Evolutionary conservation across 495 filamentous ascomycete genomes (phyloP), one percentile per base, ranked within the genome.

Genomic region (Penicillium manginii): DNA sequence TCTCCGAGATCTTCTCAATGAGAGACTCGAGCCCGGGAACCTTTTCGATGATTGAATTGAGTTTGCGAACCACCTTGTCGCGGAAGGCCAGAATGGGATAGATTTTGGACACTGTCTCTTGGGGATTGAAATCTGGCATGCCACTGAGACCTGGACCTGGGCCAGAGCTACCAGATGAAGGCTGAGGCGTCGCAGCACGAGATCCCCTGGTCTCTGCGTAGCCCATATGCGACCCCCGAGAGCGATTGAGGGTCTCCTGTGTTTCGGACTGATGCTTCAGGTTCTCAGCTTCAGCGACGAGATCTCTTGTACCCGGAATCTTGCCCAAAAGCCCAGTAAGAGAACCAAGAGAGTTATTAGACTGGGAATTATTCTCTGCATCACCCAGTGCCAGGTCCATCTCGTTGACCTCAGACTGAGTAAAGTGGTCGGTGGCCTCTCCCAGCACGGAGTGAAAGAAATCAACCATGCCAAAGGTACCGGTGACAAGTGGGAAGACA

Each of bases 371-470:
- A 32, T 71, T 60, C 62, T 86, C 72, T 2, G 87, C 87, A 57
- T 86, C 78, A 2, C 80, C 77, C 23, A 98, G 84, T 9, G 87
- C 90, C 29, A 82, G 73, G 64, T 97, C 88, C 69, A 97, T 85
- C 68, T 98, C 87, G 46, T 96, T 91, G 50, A 98, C 86, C 73
- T 98, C 94, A 15, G 90, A 90, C 69, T 98, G 94, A 4, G 93
- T 93, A 73, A 98, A 92, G 66, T 97, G 92, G 67, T 98, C 94
- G 18, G 86, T 96, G 21, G 92, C 93, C 70, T 98, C 94, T 35
- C 94, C 94, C 8, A 97, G 80, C n/a, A 98, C 92, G 1, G 91
- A 96, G 72, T 98, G 94, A 67, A 97, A 81, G 73, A 98, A 98
- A 64, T 98, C 94, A 21, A 97, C 93, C 61, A 87, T 92, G 17